Percentiles rank a stretch among this genome's conserved stretches.
These are phyloP conservation scores for Polytrichum formosum DNA, from an alignment of 225 moss, liverwort and hornwort genomes.

Conservation along the genomic window DNA sequence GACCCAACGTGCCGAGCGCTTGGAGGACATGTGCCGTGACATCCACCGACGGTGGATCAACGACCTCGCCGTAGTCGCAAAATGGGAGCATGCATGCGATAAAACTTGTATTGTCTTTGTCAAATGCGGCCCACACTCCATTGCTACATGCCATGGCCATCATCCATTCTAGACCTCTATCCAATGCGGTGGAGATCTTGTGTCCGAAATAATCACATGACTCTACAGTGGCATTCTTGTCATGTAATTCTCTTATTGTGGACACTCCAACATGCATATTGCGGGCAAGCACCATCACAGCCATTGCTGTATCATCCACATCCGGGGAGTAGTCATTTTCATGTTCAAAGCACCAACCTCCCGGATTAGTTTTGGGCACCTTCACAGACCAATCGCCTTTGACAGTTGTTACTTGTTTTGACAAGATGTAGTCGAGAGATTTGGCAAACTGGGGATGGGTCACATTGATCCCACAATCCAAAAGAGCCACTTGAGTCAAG, in stretches of 20 bases:
- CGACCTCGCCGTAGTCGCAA: neutral
- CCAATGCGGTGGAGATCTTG: neutral
- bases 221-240: neutral
- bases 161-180: neutral
- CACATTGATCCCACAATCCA: neutral
- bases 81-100: neutral
- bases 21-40: constrained; percentile 1
- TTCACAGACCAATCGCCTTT: constrained; percentile 2
- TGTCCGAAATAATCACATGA: neutral
- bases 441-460: neutral
- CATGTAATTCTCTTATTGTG: neutral
- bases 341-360: neutral
- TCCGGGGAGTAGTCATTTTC: neutral
- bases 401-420: neutral
- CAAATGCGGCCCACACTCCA: constrained; percentile 1
- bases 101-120: constrained; percentile 5
- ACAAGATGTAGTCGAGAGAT: neutral
- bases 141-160: neutral
- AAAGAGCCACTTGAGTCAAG: neutral
- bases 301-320: neutral
- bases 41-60: neutral
- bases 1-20: neutral
- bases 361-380: neutral
- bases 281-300: neutral
- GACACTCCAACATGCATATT: neutral